These are phyloP conservation scores for Colletotrichum sidae DNA, from an alignment of 2,329 filamentous ascomycete genomes.

Conservation along the genomic window DNA sequence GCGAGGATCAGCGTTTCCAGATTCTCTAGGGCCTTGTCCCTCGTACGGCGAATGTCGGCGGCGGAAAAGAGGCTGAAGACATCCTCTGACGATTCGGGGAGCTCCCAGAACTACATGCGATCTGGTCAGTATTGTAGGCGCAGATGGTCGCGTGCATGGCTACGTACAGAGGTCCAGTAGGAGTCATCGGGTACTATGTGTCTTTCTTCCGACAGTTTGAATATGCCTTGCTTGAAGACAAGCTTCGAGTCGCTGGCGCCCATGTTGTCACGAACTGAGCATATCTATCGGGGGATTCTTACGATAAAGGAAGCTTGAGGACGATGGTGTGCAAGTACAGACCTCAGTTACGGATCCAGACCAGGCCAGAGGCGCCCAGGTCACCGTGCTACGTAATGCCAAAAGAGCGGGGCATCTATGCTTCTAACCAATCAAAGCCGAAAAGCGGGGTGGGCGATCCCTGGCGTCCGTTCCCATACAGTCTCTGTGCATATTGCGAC, in stretches of 20 bases:
- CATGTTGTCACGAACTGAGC: slow-evolving; percentile 65
- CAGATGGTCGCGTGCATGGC: slow-evolving; percentile 30
- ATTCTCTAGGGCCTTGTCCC: slow-evolving; percentile 87
- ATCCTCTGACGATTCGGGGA: slow-evolving; percentile 95
- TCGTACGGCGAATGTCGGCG: slow-evolving; percentile 86
- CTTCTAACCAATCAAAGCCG: slow-evolving; percentile 23
- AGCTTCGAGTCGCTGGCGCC: slow-evolving; percentile 99
- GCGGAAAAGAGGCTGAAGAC: slow-evolving; percentile 96
- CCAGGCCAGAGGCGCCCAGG: slow-evolving; percentile 25
- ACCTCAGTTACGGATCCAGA: slow-evolving; percentile 21
- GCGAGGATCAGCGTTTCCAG: slow-evolving; percentile 89
- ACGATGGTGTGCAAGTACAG: background rate
- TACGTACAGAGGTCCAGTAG: slow-evolving; percentile 90
- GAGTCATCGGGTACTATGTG: slow-evolving; percentile 88
- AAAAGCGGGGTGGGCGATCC: slow-evolving; percentile 28
- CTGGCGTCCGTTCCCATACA: slow-evolving; percentile 1
- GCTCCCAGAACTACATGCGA: slow-evolving; percentile 85
- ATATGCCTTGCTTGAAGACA: slow-evolving; percentile 98
- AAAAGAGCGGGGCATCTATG: slow-evolving; percentile 14
- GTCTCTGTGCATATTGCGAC: background rate
- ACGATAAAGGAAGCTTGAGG: slow-evolving; percentile 28
- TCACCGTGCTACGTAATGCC: slow-evolving; percentile 33
- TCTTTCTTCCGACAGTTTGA: slow-evolving; percentile 91
- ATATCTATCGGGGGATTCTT: slow-evolving; percentile 34
- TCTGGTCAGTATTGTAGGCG: slow-evolving; percentile 20